Evolutionary conservation across 2,329 filamentous ascomycete genomes (phyloP), one percentile per base, ranked within the genome.

Genomic region (Xylaria sp.): DNA sequence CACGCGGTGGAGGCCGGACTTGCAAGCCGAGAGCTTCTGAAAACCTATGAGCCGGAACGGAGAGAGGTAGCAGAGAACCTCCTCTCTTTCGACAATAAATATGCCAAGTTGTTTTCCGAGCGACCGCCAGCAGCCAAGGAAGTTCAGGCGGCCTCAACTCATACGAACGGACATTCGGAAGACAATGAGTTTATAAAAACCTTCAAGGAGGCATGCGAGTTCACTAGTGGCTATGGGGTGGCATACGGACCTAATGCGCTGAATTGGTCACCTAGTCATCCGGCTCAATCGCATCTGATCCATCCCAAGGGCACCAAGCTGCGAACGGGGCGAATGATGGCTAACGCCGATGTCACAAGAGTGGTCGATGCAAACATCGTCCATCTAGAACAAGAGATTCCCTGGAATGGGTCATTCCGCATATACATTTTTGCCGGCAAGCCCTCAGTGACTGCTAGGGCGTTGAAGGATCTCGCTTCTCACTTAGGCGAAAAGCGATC

Each of bases 221-320:
- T 97, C 80, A 97, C 94, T 11, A 94, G 92, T 71, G 94, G 94
- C 66, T 97, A 97, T 78, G 94, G 94, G 68, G 93, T 97, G 24
- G 91, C 90, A 34, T 97, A 97, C 82, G 87, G 90, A 71, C 85
- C 92, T 62, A 98, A 97, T 80, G 81, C 87, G 34, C 85, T 97
- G 80, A 97, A 97, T 82, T 97, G 93, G 93, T 92, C 91, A 9
- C 79, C 88, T 0, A 82, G 83, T 3, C 94, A 97, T 80, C 85
- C 89, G 0, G 92, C 91, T 14, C 85, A 91, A 75, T 93, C 92
- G 19, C 81, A 85, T 11, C 82, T 93, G 65, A 91, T 96, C 77
- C 86, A 92, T 66, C 87, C 91, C 2, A 80, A 86, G 48, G 85
- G 88, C 36, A 89, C 86, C 39, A 92, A 88, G 68, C 84, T 96